phyloP scores from a whole-genome alignment of 2,329 filamentous ascomycete genomes.

The Pezicula neosporulosa region DNA sequence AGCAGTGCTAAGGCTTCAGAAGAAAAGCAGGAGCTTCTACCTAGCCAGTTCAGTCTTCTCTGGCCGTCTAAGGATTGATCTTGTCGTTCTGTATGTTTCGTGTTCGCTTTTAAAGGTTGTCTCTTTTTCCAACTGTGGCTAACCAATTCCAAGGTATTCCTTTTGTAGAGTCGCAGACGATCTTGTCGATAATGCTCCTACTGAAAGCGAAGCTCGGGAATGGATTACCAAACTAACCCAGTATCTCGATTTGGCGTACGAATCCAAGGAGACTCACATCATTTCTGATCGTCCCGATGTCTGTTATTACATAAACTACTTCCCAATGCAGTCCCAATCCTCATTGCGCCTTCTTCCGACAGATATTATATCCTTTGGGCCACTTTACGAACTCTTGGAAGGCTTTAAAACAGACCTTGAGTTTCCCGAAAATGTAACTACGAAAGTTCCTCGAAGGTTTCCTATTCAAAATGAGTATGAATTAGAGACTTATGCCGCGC shows the following conservation, averaged over 20 bases:
- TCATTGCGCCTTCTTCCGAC: conserved; percentile 59
- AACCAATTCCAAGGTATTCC: conserved; percentile 49
- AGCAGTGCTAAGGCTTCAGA: conserved; percentile 52
- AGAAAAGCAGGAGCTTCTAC: conserved; percentile 72
- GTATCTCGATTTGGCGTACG: conserved; percentile 54
- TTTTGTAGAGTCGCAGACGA: conserved; percentile 74
- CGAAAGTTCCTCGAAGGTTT: conserved; percentile 28
- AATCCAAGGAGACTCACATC: conserved; percentile 21
- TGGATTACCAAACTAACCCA: conserved; percentile 57
- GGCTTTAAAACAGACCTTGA: conserved; percentile 67
- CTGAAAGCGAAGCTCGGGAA: conserved; percentile 44
- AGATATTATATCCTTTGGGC: conserved; percentile 50
- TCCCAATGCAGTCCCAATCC: conserved; percentile 28
- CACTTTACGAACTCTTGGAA: conserved; percentile 60
- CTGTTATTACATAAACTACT: conserved; percentile 19
- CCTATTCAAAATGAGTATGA: conserved; percentile 58
- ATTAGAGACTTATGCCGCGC: conserved; percentile 59
- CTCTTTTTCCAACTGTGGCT: too few species aligned
- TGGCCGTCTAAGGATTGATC: conserved; percentile 63
- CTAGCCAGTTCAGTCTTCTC: conserved; percentile 68
- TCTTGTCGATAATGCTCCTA: conserved; percentile 62
- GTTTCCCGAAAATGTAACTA: conserved; percentile 36
- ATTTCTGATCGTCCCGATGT: conserved; percentile 14
- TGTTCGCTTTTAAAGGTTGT: neutral
- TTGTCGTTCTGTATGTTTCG: conserved; percentile 54